A percentile compares a stretch with the other conserved stretches of the same genome.
phyloP scores from a whole-genome alignment of 305 asterid genomes.

The Plantago rigida region DNA sequence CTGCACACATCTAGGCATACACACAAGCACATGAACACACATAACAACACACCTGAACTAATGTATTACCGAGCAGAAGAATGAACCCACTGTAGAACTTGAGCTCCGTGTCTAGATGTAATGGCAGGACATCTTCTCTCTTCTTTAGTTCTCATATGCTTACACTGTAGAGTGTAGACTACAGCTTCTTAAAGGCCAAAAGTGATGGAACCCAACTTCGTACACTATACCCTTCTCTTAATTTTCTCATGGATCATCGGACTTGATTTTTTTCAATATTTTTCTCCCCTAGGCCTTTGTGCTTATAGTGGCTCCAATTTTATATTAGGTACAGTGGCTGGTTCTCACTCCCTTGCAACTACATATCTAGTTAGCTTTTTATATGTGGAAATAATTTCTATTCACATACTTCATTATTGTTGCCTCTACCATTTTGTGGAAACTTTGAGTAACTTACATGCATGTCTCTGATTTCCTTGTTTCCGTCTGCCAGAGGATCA shows the following conservation, averaged over 20 bases:
- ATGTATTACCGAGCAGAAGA: background rate
- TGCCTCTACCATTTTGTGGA: slow-evolving; percentile 7
- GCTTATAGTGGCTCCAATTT: background rate
- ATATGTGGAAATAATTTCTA: no score
- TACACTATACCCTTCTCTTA: background rate
- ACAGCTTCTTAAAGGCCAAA: background rate
- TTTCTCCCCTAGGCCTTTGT: background rate
- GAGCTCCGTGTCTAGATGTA: background rate
- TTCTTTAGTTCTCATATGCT: no score
- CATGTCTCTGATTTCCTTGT: slow-evolving; percentile 19
- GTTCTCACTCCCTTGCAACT: background rate
- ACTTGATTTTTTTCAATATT: background rate
- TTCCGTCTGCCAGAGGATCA: slow-evolving; percentile 44
- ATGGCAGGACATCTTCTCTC: background rate
- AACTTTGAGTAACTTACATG: slow-evolving; percentile 12
- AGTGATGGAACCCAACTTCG: background rate
- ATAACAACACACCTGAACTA: background rate
- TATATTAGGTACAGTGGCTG: background rate
- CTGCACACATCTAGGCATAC: background rate
- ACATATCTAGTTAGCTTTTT: no score
- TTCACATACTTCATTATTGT: slow-evolving; percentile 17
- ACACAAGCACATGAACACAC: no score
- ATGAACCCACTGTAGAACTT: background rate
- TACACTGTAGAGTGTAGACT: background rate
- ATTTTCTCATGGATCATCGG: background rate